phyloP scores from a whole-genome alignment of 176 grass and related monocot species.

The Carex pumila region DNA sequence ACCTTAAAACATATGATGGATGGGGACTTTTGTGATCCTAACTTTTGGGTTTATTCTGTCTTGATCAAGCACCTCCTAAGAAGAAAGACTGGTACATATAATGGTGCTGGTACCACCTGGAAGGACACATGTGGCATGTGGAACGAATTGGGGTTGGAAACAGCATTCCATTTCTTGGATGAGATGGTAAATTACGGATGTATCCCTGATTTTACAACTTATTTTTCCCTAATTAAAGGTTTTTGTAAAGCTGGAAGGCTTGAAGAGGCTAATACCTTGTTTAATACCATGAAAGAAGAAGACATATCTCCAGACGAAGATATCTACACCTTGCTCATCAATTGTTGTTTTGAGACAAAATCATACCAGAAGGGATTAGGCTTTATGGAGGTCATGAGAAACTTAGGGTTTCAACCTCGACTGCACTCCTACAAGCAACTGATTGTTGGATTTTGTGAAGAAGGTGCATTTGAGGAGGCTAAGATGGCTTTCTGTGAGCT shows the following conservation, averaged over 20 bases:
- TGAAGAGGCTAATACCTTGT: conserved; percentile 52
- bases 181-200: conserved; percentile 56
- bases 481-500: conserved; percentile 49
- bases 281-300: conserved; percentile 56
- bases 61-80: conserved; percentile 64
- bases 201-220: conserved; percentile 40
- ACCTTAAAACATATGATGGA: conserved; percentile 67
- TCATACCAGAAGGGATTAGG: conserved; percentile 43
- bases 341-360: conserved; percentile 60
- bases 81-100: conserved; percentile 26
- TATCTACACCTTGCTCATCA: conserved; percentile 59
- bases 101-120: neutral
- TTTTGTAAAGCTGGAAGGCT: conserved; percentile 60
- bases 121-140: conserved; percentile 45
- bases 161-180: conserved; percentile 47
- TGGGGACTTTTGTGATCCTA: conserved; percentile 52
- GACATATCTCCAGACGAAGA: conserved; percentile 56
- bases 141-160: conserved; percentile 48
- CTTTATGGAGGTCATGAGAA: conserved; percentile 47
- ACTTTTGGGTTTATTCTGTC: conserved; percentile 56
- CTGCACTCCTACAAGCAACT: conserved; percentile 59
- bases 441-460: conserved; percentile 51
- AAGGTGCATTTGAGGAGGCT: conserved; percentile 52
- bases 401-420: conserved; percentile 51
- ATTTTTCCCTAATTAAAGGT: conserved; percentile 46